phyloP scores from a whole-genome alignment of 768 basidiomycete species.

The Tricholomella constricta region DNA sequence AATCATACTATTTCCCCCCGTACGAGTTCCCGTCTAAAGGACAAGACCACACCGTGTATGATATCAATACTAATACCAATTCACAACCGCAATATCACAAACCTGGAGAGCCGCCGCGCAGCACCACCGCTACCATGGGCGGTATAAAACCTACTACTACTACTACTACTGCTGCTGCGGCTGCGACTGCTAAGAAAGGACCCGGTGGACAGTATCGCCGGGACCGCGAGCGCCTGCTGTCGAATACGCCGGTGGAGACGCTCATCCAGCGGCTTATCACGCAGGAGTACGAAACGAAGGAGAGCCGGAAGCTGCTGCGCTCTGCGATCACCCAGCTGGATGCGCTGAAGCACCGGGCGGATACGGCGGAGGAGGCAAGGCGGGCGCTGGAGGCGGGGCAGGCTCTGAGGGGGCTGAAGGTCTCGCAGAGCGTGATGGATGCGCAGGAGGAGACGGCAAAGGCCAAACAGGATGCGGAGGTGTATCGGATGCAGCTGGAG shows the following conservation, averaged over 20 bases:
- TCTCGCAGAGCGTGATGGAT: slow-evolving; percentile 27
- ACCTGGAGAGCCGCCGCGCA: slow-evolving; percentile 3
- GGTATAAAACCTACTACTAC: slow-evolving; percentile 3
- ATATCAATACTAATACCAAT: neutral
- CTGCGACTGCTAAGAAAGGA: slow-evolving; percentile 5
- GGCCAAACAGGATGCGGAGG: slow-evolving; percentile 26
- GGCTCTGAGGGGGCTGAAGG: slow-evolving; percentile 23
- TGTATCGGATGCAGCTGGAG: slow-evolving; percentile 28
- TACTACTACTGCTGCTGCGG: too few species aligned
- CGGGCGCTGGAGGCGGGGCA: slow-evolving; percentile 23
- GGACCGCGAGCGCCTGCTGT: slow-evolving; percentile 27
- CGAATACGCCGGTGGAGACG: slow-evolving; percentile 25
- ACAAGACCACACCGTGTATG: neutral
- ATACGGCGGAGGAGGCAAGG: slow-evolving; percentile 15
- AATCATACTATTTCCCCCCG: neutral
- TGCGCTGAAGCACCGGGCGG: slow-evolving; percentile 16
- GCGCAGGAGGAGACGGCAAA: slow-evolving; percentile 27
- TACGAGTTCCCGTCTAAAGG: neutral
- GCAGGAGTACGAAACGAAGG: slow-evolving; percentile 29
- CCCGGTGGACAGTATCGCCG: slow-evolving; percentile 17
- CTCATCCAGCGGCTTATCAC: slow-evolving; percentile 27
- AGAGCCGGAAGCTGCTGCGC: slow-evolving; percentile 29
- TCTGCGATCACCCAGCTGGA: slow-evolving; percentile 30
- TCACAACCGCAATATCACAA: neutral
- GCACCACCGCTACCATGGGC: neutral